Evolutionary conservation across 495 filamentous ascomycete genomes (phyloP), one percentile per base, ranked within the genome.

Genomic region (Neurospora tetraspora): DNA sequence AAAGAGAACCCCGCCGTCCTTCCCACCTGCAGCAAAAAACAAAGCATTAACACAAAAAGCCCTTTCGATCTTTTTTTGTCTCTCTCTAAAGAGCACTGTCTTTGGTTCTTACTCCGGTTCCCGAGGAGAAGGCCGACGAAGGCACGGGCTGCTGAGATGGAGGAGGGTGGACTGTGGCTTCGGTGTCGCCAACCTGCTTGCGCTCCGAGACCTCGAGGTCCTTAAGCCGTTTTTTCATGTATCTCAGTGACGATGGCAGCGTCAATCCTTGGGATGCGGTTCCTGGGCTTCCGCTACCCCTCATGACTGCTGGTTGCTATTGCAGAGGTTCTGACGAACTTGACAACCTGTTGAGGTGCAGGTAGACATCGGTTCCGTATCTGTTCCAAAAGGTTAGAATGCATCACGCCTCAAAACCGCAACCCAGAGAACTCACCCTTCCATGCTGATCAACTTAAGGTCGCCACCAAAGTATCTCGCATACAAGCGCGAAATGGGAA

Each of bases 291-390:
- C 59, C 43, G 45, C 31, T 31, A 70, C 89, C 92, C 89, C 93
- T 95, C 92, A 91, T 94, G 93, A 94, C 93, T 88, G 93, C 91
- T 95, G 87, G 87, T 96, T 96, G 91, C 91, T 94, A 99, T 92
- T 98, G 95, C 42, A 99, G 86, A 71, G 96, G 96, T 80, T 99
- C 96, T 20, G 94, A 97, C 70, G 93, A 97, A 80, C 93, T 97
- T 42, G 93, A 96, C 12, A 99, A 88, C 71, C 96, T 88, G 84
- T 99, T 99, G 20, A 99, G 88, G 81, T 99, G 96, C 68, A 99
- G 92, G 81, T 99, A 99, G 42, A 98, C 96, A 79, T 99, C 96
- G 42, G 96, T 99, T 69, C 96, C 96, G 81, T 99, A 99, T 47
- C 96, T 99, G 74, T 40, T 31, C 23, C 38, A 20, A 14, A 18